Conservation (phyloP, 2,329 filamentous ascomycete species). For the Pyrenochaeta sp. region DNA sequence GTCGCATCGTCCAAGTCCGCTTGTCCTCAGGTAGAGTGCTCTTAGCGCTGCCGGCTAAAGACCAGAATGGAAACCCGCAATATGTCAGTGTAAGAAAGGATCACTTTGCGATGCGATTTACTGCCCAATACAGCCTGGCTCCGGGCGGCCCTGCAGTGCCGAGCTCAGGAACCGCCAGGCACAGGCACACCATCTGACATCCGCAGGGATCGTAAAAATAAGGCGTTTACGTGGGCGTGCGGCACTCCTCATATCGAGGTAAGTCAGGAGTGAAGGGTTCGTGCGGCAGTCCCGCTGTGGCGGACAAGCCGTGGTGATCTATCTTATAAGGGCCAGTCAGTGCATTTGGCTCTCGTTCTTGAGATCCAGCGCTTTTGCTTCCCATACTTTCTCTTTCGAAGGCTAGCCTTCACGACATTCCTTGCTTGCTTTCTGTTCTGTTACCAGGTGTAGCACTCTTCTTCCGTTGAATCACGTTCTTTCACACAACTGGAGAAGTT, state of each 20-base stretch:
- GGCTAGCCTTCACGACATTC: background rate
- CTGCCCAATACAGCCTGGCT: background rate
- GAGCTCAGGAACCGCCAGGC: background rate
- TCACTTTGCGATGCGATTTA: background rate
- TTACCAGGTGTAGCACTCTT: background rate
- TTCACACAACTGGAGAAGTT: too few species aligned
- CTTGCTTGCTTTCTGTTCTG: background rate
- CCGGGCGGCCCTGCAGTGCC: background rate
- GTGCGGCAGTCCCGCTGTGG: too few species aligned
- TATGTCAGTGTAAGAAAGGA: slow-evolving; percentile 1
- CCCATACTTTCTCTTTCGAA: background rate
- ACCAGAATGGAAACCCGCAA: background rate
- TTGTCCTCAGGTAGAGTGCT: background rate
- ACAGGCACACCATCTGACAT: slow-evolving; percentile 2
- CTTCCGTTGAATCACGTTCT: too few species aligned
- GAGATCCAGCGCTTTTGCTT: background rate
- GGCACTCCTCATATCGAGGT: background rate
- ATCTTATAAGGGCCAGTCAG: too few species aligned
- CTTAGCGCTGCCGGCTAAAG: background rate
- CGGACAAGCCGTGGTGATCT: too few species aligned
- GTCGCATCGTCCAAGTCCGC: background rate
- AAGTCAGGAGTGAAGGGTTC: too few species aligned
- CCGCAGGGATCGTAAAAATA: background rate
- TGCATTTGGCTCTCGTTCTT: too few species aligned
- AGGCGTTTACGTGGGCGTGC: background rate